phyloP scores from a whole-genome alignment of 2,329 filamentous ascomycete species.

The Hypoxylon sp. region DNA sequence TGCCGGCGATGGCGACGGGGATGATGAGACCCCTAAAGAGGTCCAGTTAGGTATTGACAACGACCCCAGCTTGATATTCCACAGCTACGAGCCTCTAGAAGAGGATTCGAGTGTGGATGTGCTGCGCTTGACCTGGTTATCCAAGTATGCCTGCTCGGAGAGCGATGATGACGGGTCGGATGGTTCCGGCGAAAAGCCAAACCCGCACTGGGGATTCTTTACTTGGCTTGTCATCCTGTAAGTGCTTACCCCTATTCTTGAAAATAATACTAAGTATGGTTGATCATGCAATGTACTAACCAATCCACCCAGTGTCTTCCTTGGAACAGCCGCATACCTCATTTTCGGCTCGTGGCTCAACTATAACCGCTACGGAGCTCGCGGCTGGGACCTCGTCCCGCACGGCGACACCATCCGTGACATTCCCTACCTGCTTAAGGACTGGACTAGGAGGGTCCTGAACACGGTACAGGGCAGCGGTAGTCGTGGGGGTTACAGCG shows the following conservation, averaged over 20 bases:
- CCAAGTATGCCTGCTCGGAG: slow-evolving; percentile 86
- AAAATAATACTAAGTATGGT: neutral
- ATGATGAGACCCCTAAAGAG: slow-evolving; percentile 62
- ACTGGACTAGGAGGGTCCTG: slow-evolving; percentile 84
- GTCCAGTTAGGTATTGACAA: slow-evolving; percentile 66
- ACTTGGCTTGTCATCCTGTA: slow-evolving; percentile 97
- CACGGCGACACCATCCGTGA: slow-evolving; percentile 94
- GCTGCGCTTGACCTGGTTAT: slow-evolving; percentile 85
- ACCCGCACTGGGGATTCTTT: slow-evolving; percentile 89
- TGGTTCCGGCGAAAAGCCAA: slow-evolving; percentile 61
- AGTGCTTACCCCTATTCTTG: slow-evolving; percentile 58
- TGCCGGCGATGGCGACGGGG: slow-evolving; percentile 56
- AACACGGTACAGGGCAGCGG: slow-evolving; percentile 88
- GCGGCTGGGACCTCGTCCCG: slow-evolving; percentile 94
- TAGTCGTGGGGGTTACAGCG: slow-evolving; percentile 92
- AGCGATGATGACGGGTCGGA: slow-evolving; percentile 55
- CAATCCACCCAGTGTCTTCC: slow-evolving; percentile 77
- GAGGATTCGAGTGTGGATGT: slow-evolving; percentile 72
- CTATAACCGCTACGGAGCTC: slow-evolving; percentile 95
- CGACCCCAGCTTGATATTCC: slow-evolving; percentile 78
- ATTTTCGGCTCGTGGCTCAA: slow-evolving; percentile 99
- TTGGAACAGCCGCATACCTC: slow-evolving; percentile 88
- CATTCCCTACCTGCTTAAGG: slow-evolving; percentile 90
- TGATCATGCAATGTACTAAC: slow-evolving; percentile 44
- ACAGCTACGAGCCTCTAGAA: slow-evolving; percentile 76